A percentile compares a stretch with the other conserved stretches of the same genome.
Evolutionary conservation across 202 grass and related monocot species (phyloP).

Genomic region (Zizania palustris): DNA sequence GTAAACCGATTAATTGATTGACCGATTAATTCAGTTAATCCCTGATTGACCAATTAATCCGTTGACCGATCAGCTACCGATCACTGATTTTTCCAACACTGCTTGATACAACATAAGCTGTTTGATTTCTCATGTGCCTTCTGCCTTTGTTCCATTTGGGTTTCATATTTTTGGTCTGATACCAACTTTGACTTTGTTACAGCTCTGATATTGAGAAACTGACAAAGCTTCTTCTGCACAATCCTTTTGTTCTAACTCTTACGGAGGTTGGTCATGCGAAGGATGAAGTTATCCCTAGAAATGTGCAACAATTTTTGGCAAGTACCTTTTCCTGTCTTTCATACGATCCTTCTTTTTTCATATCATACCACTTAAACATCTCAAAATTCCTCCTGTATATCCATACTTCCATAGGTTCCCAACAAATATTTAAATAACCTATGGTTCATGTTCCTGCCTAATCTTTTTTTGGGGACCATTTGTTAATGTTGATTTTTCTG

Average conservation of each 20-base stretch:
- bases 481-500: slow-evolving; percentile 26
- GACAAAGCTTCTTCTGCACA: slow-evolving; percentile 92
- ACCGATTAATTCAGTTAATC: too few species aligned
- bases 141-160: slow-evolving; percentile 19
- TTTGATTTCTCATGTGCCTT: slow-evolving; percentile 19
- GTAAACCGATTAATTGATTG: too few species aligned
- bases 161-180: slow-evolving; percentile 35
- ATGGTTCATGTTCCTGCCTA: slow-evolving; percentile 20
- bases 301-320: slow-evolving; percentile 87
- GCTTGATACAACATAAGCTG: background rate
- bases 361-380: slow-evolving; percentile 7
- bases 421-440: background rate
- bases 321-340: slow-evolving; percentile 33
- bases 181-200: slow-evolving; percentile 27
- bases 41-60: too few species aligned
- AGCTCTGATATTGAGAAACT: slow-evolving; percentile 87
- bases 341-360: slow-evolving; percentile 1
- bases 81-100: too few species aligned
- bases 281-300: slow-evolving; percentile 80
- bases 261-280: slow-evolving; percentile 67
- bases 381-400: slow-evolving; percentile 1
- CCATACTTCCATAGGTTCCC: background rate
- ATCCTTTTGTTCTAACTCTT: slow-evolving; percentile 83
- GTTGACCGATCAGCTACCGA: too few species aligned
- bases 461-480: slow-evolving; percentile 7